phyloP scores from a whole-genome alignment of 192 early-diverging fungal genomes.

The Umbelopsis vinacea region DNA sequence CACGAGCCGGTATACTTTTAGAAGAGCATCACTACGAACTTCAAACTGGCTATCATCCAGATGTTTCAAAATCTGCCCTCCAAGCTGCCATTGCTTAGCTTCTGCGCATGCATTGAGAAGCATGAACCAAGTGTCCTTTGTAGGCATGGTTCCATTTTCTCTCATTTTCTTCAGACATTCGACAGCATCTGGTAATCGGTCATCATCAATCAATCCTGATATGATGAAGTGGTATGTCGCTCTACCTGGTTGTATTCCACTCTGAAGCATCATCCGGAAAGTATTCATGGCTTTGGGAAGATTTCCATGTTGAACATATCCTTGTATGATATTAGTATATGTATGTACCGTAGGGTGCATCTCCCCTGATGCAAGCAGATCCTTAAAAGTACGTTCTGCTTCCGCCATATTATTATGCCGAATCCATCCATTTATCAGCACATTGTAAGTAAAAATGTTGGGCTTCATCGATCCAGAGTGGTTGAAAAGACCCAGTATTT shows the following conservation, averaged over 20 bases:
- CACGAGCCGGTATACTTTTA: not conserved
- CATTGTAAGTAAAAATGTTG: slow-evolving; percentile 40
- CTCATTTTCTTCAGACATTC: slow-evolving; percentile 30
- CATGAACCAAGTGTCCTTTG: slow-evolving; percentile 38
- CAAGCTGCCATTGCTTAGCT: slow-evolving; percentile 17
- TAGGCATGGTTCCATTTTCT: slow-evolving; percentile 19
- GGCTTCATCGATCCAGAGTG: slow-evolving; percentile 21
- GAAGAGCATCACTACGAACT: slow-evolving; percentile 6
- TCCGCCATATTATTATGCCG: slow-evolving; percentile 24
- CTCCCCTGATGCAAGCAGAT: slow-evolving; percentile 5
- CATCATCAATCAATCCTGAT: slow-evolving; percentile 28
- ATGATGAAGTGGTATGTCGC: slow-evolving; percentile 42
- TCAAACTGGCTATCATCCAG: slow-evolving; percentile 33
- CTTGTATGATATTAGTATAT: slow-evolving; percentile 39
- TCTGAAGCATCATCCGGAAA: slow-evolving; percentile 22
- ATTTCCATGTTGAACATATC: slow-evolving; percentile 28
- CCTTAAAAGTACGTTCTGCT: slow-evolving; percentile 27
- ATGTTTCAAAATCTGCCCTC: slow-evolving; percentile 2
- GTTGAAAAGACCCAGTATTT: slow-evolving; percentile 16
- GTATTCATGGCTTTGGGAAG: slow-evolving; percentile 30
- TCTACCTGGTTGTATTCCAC: slow-evolving; percentile 31
- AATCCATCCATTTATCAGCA: slow-evolving; percentile 37
- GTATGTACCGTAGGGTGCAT: slow-evolving; percentile 36
- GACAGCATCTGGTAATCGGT: slow-evolving; percentile 31
- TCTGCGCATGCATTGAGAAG: slow-evolving; percentile 23